These are phyloP conservation scores for Jatropha curcas DNA, from an alignment of 345 rosid genomes.

Conservation along the genomic window DNA sequence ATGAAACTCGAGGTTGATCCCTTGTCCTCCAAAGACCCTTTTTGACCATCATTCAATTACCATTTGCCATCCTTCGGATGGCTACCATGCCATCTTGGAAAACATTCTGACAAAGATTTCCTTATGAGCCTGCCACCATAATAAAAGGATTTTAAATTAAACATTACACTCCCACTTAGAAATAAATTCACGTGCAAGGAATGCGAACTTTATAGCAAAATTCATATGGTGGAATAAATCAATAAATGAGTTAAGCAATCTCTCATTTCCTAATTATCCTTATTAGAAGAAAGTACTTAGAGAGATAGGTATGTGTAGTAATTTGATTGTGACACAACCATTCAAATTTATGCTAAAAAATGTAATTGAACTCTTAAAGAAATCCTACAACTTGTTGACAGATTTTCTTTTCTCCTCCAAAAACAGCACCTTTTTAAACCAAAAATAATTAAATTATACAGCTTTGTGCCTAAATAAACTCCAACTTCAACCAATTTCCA, in stretches of 20 bases:
- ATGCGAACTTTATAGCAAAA: background rate
- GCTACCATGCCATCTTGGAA: conserved; percentile 82
- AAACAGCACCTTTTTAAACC: background rate
- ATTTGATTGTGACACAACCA: background rate
- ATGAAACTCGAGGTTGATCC: conserved; percentile 99
- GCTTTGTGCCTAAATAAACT: too few relatives aligned
- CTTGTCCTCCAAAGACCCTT: conserved; percentile 99
- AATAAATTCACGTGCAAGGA: background rate
- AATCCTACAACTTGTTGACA: background rate
- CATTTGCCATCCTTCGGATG: conserved; percentile 99
- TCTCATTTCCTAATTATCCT: background rate
- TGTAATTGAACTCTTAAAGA: background rate
- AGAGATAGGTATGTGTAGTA: background rate
- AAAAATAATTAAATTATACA: too few relatives aligned
- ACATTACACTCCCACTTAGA: background rate
- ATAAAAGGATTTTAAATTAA: conserved; percentile 14
- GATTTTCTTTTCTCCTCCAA: background rate
- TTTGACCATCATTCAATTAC: conserved; percentile 95
- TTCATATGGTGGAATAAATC: background rate
- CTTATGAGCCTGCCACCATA: conserved; percentile 58
- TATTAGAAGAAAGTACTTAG: too few relatives aligned
- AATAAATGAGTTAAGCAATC: background rate
- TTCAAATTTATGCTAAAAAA: background rate
- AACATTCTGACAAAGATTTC: conserved; percentile 82
- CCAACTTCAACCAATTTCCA: background rate